Percentiles rank a stretch among this genome's conserved stretches.
phyloP scores from a whole-genome alignment of 495 filamentous ascomycete species.

The Parmelia sp. region DNA sequence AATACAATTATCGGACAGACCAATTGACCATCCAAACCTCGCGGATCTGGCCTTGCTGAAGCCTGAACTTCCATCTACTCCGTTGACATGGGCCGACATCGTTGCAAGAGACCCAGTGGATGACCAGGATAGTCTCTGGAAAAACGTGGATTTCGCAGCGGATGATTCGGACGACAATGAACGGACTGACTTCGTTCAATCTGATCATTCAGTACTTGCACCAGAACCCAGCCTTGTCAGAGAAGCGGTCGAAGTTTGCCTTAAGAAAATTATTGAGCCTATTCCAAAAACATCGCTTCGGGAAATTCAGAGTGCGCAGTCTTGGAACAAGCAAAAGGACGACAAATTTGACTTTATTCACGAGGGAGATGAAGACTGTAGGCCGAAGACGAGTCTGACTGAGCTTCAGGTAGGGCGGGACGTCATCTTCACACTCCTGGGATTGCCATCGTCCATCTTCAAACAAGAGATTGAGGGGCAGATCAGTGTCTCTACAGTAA shows the following conservation, averaged over 20 bases:
- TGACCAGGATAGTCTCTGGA: constrained; percentile 69
- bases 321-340: constrained; percentile 47
- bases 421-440: constrained; percentile 74
- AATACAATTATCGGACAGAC: constrained; percentile 74
- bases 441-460: constrained; percentile 70
- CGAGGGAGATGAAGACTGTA: constrained; percentile 32
- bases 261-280: constrained; percentile 10
- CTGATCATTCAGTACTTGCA: constrained; percentile 4
- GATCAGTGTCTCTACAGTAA: constrained; percentile 35
- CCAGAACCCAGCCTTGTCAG: background rate
- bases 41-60: constrained; percentile 49
- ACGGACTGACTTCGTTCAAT: background rate
- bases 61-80: constrained; percentile 37
- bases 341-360: constrained; percentile 26
- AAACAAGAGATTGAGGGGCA: constrained; percentile 35
- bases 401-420: constrained; percentile 74
- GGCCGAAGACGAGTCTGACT: constrained; percentile 44
- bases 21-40: constrained; percentile 60
- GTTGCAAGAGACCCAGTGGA: constrained; percentile 65
- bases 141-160: constrained; percentile 62
- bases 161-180: constrained; percentile 55
- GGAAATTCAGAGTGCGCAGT: constrained; percentile 51
- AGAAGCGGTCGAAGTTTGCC: constrained; percentile 8
- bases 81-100: constrained; percentile 69
- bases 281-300: background rate